These are phyloP conservation scores for Phtheirospermum japonicum DNA, from an alignment of 257 asterid genomes.

Conservation along the genomic window DNA sequence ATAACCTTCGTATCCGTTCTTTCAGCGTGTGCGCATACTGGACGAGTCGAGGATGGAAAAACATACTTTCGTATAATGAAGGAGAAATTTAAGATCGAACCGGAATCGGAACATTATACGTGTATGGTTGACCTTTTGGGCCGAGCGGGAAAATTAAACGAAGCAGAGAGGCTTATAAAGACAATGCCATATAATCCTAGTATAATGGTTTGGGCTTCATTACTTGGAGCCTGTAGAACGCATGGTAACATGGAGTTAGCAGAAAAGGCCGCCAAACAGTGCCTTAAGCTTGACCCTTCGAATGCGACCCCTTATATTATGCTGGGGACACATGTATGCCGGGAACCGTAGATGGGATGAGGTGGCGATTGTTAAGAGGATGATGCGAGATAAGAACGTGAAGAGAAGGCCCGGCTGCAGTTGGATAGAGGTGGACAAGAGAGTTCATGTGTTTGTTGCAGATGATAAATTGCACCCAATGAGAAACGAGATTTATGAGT, in stretches of 20 bases:
- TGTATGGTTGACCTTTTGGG: conserved; percentile 80
- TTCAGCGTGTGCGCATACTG: conserved; percentile 75
- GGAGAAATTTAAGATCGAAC: conserved; percentile 46
- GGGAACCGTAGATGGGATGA: conserved; percentile 59
- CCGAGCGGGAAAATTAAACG: conserved; percentile 62
- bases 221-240: conserved; percentile 62
- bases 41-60: conserved; percentile 66
- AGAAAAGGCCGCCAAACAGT: conserved; percentile 57
- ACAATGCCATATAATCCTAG: conserved; percentile 63
- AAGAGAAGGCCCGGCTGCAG: conserved; percentile 68
- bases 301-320: conserved; percentile 68
- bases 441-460: conserved; percentile 64
- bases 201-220: conserved; percentile 58
- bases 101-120: conserved; percentile 59
- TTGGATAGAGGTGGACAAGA: conserved; percentile 63
- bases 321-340: conserved; percentile 59
- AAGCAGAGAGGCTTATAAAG: conserved; percentile 55
- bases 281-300: conserved; percentile 58
- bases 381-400: conserved; percentile 43
- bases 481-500: conserved; percentile 44
- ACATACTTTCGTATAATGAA: conserved; percentile 55
- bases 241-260: conserved; percentile 58
- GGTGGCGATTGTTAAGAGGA: conserved; percentile 49
- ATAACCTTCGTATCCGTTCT: conserved; percentile 74
- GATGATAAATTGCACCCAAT: conserved; percentile 64